Percentiles rank a stretch among this genome's conserved stretches.
phyloP scores from a whole-genome alignment of 805 yeast species.

The Ogataea pilisensis region DNA sequence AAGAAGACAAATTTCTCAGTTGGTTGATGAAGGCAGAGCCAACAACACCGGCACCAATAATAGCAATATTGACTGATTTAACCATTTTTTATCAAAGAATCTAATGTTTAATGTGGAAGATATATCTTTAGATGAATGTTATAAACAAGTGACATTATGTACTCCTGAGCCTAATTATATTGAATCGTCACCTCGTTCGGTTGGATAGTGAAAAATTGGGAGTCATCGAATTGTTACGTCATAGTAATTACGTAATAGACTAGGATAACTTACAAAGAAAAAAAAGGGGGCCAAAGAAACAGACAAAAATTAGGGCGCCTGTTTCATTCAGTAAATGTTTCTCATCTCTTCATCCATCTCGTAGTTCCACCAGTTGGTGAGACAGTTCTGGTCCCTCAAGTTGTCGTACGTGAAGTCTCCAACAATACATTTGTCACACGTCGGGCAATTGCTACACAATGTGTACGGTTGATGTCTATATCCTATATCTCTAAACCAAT shows the following conservation, averaged over 20 bases:
- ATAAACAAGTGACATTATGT: no score
- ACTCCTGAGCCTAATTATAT: no score
- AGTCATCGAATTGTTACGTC: no score
- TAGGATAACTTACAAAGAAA: no score
- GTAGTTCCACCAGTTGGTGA: slow-evolving; percentile 61
- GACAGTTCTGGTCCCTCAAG: slow-evolving; percentile 67
- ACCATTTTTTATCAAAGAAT: no score
- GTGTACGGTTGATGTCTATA: slow-evolving; percentile 71
- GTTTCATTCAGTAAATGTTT: slow-evolving; percentile 17
- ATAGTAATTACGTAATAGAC: no score
- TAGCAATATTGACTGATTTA: slow-evolving; percentile 61
- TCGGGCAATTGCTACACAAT: slow-evolving; percentile 57
- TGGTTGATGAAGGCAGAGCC: slow-evolving; percentile 90
- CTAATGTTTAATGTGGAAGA: no score
- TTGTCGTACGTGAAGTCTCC: slow-evolving; percentile 55
- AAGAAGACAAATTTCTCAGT: slow-evolving; percentile 56
- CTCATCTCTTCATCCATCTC: slow-evolving; percentile 31
- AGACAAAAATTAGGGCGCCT: neutral
- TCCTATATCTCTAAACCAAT: slow-evolving; percentile 87
- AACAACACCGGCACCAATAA: slow-evolving; percentile 90
- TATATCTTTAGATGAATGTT: no score
- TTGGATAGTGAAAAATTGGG: no score
- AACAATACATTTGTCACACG: slow-evolving; percentile 44
- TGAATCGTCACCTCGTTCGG: no score
- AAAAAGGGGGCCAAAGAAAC: no score